Conservation (phyloP, 2,329 filamentous ascomycete genomes). For the Pyrenophora tritici-repentis region DNA sequence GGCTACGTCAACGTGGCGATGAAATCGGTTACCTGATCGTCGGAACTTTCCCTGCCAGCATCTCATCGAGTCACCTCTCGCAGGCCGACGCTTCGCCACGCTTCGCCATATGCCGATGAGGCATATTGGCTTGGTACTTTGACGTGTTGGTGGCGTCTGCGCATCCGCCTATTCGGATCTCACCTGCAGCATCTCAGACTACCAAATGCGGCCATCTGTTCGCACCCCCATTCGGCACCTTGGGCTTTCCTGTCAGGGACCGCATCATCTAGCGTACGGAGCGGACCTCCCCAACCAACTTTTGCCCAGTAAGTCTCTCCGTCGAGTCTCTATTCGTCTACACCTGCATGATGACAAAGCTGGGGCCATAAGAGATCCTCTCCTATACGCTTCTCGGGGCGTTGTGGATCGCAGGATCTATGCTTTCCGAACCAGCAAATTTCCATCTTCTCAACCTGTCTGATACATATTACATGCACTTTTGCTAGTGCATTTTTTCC, state of each 20-base stretch:
- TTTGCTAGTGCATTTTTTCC: not conserved
- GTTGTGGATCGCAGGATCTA: constrained; percentile 23
- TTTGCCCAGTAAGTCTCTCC: not conserved
- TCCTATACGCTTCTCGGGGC: constrained; percentile 7
- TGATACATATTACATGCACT: constrained; percentile 18
- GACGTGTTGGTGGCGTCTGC: constrained; percentile 3
- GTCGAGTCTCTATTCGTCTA: not conserved
- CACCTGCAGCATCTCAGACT: not conserved
- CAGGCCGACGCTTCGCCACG: not conserved
- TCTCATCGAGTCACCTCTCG: not conserved
- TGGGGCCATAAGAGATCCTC: constrained; percentile 43
- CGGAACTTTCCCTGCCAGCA: too few species aligned
- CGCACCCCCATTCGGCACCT: not conserved
- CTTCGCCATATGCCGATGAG: constrained; percentile 1
- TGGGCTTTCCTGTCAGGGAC: not conserved
- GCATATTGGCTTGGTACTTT: not conserved
- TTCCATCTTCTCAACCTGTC: constrained; percentile 33
- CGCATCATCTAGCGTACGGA: not conserved
- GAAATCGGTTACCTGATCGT: not conserved
- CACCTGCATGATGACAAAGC: constrained; percentile 37
- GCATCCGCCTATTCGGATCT: constrained; percentile 2
- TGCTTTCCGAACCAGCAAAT: constrained; percentile 34
- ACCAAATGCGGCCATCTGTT: not conserved
- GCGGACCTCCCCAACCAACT: not conserved
- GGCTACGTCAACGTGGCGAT: not conserved